A percentile compares a stretch with the other conserved stretches of the same genome.
Conservation (phyloP, 2,329 filamentous ascomycete genomes). For the Colletotrichum theobromicola region DNA sequence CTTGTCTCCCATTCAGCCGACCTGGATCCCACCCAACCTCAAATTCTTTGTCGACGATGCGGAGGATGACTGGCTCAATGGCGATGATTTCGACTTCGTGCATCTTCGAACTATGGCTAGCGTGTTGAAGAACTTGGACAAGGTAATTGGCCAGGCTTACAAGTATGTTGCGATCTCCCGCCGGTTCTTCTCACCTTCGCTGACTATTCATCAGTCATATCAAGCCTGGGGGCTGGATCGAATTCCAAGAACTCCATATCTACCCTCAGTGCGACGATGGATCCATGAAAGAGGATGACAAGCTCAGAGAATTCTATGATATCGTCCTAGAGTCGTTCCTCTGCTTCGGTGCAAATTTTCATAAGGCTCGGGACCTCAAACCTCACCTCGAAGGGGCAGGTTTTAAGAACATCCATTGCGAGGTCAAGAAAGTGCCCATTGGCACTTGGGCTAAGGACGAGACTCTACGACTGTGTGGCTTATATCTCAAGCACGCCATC, state of each 20-base stretch:
- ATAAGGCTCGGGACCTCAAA: conserved; percentile 38
- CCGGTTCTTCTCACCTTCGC: no score
- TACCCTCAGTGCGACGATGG: conserved; percentile 48
- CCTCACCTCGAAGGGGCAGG: conserved; percentile 42
- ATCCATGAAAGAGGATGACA: conserved; percentile 45
- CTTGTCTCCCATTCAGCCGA: conserved; percentile 50
- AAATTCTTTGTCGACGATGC: conserved; percentile 68
- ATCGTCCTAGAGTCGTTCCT: conserved; percentile 30
- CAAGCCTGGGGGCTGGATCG: conserved; percentile 55
- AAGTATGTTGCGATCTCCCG: no score
- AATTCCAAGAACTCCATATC: conserved; percentile 52
- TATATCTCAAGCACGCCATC: conserved; percentile 49
- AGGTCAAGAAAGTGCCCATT: conserved; percentile 50
- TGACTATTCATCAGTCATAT: conserved; percentile 45
- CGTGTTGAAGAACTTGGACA: conserved; percentile 55
- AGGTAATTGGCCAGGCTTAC: conserved; percentile 47
- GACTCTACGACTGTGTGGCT: conserved; percentile 43
- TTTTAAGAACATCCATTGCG: conserved; percentile 48
- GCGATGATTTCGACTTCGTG: conserved; percentile 61
- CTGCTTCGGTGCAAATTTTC: conserved; percentile 35
- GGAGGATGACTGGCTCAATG: conserved; percentile 61
- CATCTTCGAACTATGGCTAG: conserved; percentile 55
- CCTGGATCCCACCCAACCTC: conserved; percentile 63
- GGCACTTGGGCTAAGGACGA: conserved; percentile 49
- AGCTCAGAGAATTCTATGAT: conserved; percentile 32